Evolutionary conservation across 108 stramenopile species (phyloP).

Genomic region (Cyclotella sp.): DNA sequence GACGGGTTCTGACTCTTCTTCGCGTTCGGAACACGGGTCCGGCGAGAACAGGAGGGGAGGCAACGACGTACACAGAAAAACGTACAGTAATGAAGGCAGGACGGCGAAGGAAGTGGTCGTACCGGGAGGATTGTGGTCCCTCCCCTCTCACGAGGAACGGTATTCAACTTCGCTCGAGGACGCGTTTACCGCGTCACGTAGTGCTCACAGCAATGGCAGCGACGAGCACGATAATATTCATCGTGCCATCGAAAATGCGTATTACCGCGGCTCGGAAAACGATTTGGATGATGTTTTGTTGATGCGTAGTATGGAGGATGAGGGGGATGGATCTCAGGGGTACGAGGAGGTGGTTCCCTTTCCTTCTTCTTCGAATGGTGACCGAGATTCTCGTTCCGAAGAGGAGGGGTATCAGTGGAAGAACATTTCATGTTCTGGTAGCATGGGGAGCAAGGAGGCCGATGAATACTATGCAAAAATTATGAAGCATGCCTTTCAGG

Average conservation of each 20-base stretch:
- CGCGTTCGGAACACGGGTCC: neutral
- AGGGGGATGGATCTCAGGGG: neutral
- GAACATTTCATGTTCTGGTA: too few relatives aligned
- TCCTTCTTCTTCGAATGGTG: neutral
- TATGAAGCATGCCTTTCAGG: neutral
- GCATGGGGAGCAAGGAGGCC: neutral
- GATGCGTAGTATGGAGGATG: slow-evolving; percentile 25
- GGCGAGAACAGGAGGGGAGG: too few relatives aligned
- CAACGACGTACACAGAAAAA: neutral
- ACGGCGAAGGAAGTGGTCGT: slow-evolving; percentile 4
- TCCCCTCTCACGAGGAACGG: slow-evolving; percentile 9
- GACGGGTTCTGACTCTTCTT: neutral
- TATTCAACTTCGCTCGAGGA: neutral
- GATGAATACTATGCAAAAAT: neutral
- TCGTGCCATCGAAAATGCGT: neutral
- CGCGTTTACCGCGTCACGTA: neutral
- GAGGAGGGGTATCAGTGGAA: too few relatives aligned
- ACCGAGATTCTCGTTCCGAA: too few relatives aligned
- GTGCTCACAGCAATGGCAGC: slow-evolving; percentile 5
- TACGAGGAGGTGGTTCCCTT: neutral
- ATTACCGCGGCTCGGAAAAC: slow-evolving; percentile 7
- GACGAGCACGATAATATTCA: neutral
- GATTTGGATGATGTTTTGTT: slow-evolving; percentile 26
- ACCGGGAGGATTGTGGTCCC: slow-evolving; percentile 34
- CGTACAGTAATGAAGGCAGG: neutral